phyloP scores from a whole-genome alignment of 805 yeast species.

The Kuraishia capsulata region DNA sequence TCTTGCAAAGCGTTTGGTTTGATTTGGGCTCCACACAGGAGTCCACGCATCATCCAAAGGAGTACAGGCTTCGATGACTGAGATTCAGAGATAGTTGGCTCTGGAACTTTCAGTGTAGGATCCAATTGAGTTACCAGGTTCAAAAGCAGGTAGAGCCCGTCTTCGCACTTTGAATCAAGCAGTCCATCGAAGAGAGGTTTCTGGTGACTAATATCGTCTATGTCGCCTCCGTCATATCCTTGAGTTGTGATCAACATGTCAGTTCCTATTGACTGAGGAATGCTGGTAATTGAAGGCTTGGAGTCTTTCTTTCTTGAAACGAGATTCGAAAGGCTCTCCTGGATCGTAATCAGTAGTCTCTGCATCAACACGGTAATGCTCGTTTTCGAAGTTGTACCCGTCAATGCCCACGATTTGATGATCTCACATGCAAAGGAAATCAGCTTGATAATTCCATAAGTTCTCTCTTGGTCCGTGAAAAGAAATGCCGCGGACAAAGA shows the following conservation, averaged over 20 bases:
- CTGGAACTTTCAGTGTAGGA: conserved; percentile 3
- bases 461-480: conserved; percentile 19
- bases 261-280: not conserved
- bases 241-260: not conserved
- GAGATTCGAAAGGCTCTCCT: not conserved
- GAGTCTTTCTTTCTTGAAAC: not conserved
- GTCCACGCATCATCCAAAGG: conserved; percentile 29
- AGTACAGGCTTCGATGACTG: too few relatives aligned
- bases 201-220: too few relatives aligned
- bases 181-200: conserved; percentile 9
- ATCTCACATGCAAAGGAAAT: not conserved
- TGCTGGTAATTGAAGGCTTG: not conserved
- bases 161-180: conserved; percentile 14
- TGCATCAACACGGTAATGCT: not conserved
- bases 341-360: not conserved
- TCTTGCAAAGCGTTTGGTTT: not conserved
- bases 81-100: conserved; percentile 12
- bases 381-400: not conserved
- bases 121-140: not conserved
- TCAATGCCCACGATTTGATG: not conserved
- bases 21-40: conserved; percentile 16
- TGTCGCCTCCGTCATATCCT: not conserved
- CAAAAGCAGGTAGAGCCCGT: conserved; percentile 7
- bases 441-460: conserved; percentile 2
- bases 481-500: conserved; percentile 9